A percentile compares a stretch with the other conserved stretches of the same genome.
These are phyloP conservation scores for Colletotrichum aenigma DNA, from an alignment of 2,329 filamentous ascomycete genomes.

Conservation along the genomic window DNA sequence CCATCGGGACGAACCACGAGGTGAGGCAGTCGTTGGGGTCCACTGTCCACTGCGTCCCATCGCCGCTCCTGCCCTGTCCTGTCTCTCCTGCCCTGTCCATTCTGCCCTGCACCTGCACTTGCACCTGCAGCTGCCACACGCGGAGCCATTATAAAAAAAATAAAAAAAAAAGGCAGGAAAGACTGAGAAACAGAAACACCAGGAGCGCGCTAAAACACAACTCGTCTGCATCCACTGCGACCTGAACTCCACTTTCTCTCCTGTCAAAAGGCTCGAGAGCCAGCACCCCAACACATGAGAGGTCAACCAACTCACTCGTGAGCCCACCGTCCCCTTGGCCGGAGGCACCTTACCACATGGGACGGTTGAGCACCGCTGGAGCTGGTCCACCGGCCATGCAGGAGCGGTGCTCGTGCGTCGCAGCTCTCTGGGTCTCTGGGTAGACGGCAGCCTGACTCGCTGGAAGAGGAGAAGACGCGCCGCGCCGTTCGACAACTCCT, in stretches of 20 bases:
- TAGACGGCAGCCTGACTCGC: slow-evolving; percentile 8
- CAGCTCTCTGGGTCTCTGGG: background rate
- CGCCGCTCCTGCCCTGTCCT: background rate
- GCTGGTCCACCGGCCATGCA: background rate
- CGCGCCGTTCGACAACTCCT: background rate
- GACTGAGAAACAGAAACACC: slow-evolving; percentile 9
- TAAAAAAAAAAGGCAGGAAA: background rate
- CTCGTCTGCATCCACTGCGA: slow-evolving; percentile 7
- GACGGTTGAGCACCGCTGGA: background rate
- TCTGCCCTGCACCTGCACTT: background rate
- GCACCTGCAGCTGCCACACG: slow-evolving; percentile 12
- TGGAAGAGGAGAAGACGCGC: background rate
- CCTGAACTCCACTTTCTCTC: slow-evolving; percentile 10
- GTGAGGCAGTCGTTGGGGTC: background rate
- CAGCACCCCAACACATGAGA: background rate
- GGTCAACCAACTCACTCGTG: background rate
- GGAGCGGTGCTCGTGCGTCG: background rate
- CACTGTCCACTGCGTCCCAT: background rate
- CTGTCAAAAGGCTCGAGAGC: slow-evolving; percentile 15
- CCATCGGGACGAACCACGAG: background rate
- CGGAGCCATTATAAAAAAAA: background rate
- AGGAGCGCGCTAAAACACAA: slow-evolving; percentile 17
- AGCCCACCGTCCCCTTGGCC: background rate
- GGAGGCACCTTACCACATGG: slow-evolving; percentile 1
- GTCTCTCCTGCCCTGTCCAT: background rate